Evolutionary conservation across 139 green algal species (phyloP), one percentile per base, ranked within the genome.

Genomic region (Yamagishiella unicocca): DNA sequence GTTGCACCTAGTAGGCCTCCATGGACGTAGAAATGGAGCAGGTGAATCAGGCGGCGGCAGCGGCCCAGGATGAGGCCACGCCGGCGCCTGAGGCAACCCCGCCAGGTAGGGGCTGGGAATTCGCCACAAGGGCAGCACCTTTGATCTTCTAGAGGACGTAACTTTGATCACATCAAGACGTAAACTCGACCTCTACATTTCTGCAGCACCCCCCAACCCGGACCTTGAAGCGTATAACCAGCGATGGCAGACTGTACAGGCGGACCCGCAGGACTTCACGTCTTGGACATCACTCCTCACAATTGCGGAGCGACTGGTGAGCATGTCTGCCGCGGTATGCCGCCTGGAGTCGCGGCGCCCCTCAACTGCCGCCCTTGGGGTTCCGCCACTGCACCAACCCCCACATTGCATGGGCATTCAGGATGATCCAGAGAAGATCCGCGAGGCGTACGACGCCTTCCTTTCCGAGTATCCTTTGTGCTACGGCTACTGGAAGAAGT

Each of bases 401-500:
- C n/a, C n/a, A n/a, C n/a, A n/a, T n/a, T n/a, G n/a, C n/a, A n/a
- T 40, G n/a, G 19, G 19, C 6, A n/a, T 89, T 35, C 94, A 97
- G 94, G 92, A 94, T 17, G 91, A 96, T 46, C 76, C 96, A 0
- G 89, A 94, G 19, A 89, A 90, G 38, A 71, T 97, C 5, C 73
- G 89, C 0, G 61, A 79, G 1, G 90, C 92, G 14, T 98, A 95
- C 76, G 95, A 98, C 55, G 73, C 70, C 9, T 98, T 98, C 74
- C 83, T 98, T 21, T 89, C 62, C 14, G 91, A 95, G 40, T 98
- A 93, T 55, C 96, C 96, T 1, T 92, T 98, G 1, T 98, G 96
- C 89, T 98, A 96, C 81, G 96, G 94, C 22, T 98, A 98, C 89
- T 98, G 96, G 96, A 97, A 97, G 81, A 97, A 97, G 74, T 98